These are phyloP conservation scores for Fusarium foetens DNA, from an alignment of 2,329 filamentous ascomycete species.

Conservation along the genomic window DNA sequence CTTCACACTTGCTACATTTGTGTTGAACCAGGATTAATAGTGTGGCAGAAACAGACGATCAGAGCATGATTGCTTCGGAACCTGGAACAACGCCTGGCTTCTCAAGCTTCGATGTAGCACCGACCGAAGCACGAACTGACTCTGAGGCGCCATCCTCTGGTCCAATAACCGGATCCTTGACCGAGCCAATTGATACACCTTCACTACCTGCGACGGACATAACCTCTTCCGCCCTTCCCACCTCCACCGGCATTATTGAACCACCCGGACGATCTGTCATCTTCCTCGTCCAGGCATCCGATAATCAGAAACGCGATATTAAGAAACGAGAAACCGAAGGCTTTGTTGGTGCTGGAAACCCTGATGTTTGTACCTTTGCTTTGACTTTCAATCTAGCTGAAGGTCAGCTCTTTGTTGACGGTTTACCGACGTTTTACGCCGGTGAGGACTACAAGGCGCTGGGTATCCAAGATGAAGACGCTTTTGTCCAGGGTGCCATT, in stretches of 20 bases:
- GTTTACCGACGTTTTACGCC: background rate
- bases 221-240: background rate
- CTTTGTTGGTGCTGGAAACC: background rate
- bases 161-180: background rate
- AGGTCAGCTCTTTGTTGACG: background rate
- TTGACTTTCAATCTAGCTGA: background rate
- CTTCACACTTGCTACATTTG: background rate
- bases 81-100: no score
- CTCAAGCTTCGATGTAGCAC: background rate
- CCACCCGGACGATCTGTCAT: background rate
- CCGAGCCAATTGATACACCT: background rate
- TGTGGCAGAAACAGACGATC: background rate
- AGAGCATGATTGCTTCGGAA: background rate
- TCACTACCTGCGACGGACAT: background rate
- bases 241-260: background rate
- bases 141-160: background rate
- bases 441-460: background rate
- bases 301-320: background rate
- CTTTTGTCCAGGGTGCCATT: no score
- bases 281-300: background rate
- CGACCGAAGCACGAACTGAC: background rate
- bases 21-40: background rate
- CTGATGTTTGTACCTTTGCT: background rate
- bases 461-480: background rate
- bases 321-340: background rate